Percentiles rank a stretch among this genome's conserved stretches.
Evolutionary conservation across 148 eudicot genomes (phyloP).

Genomic region (Rhododendron simsii): DNA sequence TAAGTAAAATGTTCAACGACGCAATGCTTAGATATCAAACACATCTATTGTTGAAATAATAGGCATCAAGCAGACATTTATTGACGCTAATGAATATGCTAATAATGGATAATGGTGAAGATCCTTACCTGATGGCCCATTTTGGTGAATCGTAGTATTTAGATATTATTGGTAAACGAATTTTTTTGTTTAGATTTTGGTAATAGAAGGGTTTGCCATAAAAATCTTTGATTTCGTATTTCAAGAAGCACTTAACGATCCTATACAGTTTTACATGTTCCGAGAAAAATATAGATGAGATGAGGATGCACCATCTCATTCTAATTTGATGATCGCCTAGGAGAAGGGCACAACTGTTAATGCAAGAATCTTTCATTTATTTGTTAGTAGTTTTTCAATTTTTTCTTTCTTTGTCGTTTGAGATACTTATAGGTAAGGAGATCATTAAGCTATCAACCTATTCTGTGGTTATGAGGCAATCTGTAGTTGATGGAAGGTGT

Average conservation of each 20-base stretch:
- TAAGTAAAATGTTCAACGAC: neutral
- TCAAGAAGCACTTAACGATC: neutral
- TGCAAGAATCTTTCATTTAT: neutral
- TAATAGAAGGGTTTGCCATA: neutral
- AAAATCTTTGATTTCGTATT: neutral
- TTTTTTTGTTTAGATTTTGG: neutral
- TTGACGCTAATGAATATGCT: neutral
- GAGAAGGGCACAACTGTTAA: neutral
- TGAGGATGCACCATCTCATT: neutral
- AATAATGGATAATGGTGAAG: neutral
- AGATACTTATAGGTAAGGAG: neutral
- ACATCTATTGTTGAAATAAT: neutral
- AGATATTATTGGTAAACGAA: too few relatives aligned
- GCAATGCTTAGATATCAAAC: neutral
- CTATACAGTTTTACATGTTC: neutral
- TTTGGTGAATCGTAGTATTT: neutral
- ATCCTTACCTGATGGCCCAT: neutral
- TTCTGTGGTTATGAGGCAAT: neutral
- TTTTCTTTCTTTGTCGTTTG: neutral
- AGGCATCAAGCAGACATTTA: neutral
- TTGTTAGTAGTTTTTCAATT: neutral
- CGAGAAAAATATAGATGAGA: neutral
- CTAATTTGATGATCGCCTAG: neutral
- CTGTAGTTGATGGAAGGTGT: neutral
- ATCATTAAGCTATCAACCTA: neutral